These are phyloP conservation scores for Aphanomyces invadans DNA, from an alignment of 352 stramenopile species.

Conservation along the genomic window DNA sequence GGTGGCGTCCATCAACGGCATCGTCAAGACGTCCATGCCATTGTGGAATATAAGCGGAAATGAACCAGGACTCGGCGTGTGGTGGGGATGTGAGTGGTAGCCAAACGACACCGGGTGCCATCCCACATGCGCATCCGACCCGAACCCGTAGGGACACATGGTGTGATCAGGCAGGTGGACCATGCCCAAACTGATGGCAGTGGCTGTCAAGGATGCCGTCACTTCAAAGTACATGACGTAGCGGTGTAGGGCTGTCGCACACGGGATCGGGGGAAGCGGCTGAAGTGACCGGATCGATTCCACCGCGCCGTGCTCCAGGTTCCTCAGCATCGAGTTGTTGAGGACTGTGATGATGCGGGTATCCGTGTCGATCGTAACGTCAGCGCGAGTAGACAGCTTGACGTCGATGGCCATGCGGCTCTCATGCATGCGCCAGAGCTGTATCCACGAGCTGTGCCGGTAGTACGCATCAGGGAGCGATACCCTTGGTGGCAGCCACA, in stretches of 20 bases:
- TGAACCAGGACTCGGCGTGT: constrained; percentile 22
- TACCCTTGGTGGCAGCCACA: constrained; percentile 22
- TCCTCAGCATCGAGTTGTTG: constrained; percentile 32
- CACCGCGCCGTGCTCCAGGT: constrained; percentile 26
- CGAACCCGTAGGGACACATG: constrained; percentile 29
- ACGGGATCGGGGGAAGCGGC: constrained; percentile 24
- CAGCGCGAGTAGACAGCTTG: constrained; percentile 30
- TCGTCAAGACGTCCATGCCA: not conserved
- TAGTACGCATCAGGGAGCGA: constrained; percentile 2
- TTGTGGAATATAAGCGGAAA: not conserved
- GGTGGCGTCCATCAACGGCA: constrained; percentile 19
- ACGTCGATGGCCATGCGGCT: constrained; percentile 23
- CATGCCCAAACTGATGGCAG: constrained; percentile 32
- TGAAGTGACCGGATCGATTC: constrained; percentile 32
- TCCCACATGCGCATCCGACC: constrained; percentile 33
- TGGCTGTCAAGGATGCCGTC: constrained; percentile 13
- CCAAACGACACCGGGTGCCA: constrained; percentile 36
- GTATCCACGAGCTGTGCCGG: not conserved
- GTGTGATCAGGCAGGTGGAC: constrained; percentile 23
- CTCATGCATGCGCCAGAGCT: constrained; percentile 27
- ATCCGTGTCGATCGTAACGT: constrained; percentile 23
- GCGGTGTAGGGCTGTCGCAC: not conserved
- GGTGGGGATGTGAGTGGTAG: constrained; percentile 35
- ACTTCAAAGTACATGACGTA: constrained; percentile 36
- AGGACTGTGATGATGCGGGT: constrained; percentile 30